Base-by-base conservation (phyloP, 345 rosid genomes). In the Alliaria petiolata region DNA sequence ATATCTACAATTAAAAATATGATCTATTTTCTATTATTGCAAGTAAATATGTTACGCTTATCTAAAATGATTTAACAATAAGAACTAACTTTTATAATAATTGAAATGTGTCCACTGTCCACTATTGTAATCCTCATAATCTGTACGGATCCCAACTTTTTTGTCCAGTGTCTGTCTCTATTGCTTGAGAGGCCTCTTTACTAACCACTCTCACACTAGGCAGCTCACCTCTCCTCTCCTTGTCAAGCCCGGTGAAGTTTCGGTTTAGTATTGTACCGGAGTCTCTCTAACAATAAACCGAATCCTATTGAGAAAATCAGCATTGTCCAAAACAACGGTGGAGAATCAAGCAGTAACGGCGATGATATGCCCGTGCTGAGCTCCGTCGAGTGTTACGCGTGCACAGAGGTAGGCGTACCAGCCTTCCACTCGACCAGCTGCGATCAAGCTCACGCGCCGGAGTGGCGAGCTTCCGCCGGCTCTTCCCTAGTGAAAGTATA, bases 381-480 rank as follows among this genome's bases (percentile, higher is more conserved):
- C 83, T 65, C 87, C 79, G 52, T 80, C 62, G 98, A 93, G 81
- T 93, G 98, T 78, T 86, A 89, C 62, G 95, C 98, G 0, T 93
- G 98, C 78, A 93, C 98, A 7, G 90, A 91, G 36, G 97, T 83
- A 39, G 98, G 98, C 16, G 92, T 87, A 12, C 97, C 98, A 4
- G 89, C 78, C 33, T 93, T 91, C 65, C 98, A 91, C 81, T 93
- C 98, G 62, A 89, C 92, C 36, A 91, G 97, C 84, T 93, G 98
- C 79, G 97, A 89, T 87, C 81, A 70, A 20, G 95, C 89, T 38
- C 82, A 86, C 82, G 87, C 82, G 59, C 97, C 91, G 14, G 86
- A 90, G 82, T 93, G 95, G 97, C 95, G 87, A 46, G 98, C 98
- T 65, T 89, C 88, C 3, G 97, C 97, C 7, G 98, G 98, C 5